Conservation (phyloP, 208 protist species). For the Wallacemonas sp. region DNA sequence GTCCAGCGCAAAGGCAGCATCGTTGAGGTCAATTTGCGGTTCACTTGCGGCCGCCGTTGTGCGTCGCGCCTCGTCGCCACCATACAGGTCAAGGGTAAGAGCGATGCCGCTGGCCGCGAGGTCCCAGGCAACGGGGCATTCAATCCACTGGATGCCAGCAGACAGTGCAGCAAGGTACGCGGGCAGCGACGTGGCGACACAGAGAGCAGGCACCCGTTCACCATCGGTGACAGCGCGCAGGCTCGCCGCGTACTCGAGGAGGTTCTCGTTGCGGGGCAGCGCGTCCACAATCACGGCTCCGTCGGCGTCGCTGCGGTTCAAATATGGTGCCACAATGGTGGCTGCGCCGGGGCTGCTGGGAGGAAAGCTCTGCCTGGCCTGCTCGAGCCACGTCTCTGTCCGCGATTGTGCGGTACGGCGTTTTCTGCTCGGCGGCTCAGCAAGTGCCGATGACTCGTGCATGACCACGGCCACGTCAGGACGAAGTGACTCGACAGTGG, state of each 20-base stretch:
- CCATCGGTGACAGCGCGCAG: conserved; percentile 8
- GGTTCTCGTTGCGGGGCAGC: conserved; percentile 40
- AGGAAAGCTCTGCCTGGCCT: too few relatives aligned
- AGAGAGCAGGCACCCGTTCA: conserved; percentile 30
- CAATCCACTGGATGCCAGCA: conserved; percentile 54
- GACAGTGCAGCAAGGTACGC: conserved; percentile 48
- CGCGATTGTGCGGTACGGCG: conserved; percentile 41
- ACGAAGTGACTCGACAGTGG: conserved; percentile 46
- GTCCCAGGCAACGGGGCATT: conserved; percentile 71
- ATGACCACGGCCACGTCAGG: conserved; percentile 52
- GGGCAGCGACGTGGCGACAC: conserved; percentile 42
- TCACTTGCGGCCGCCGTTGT: conserved; percentile 6
- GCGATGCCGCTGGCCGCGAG: conserved; percentile 80
- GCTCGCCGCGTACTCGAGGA: conserved; percentile 10
- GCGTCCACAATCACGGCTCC: conserved; percentile 32
- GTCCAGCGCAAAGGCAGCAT: conserved; percentile 59
- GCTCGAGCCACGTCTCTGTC: conserved; percentile 38
- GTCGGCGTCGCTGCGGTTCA: conserved; percentile 8
- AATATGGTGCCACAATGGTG: conserved; percentile 8
- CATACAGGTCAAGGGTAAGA: conserved; percentile 18
- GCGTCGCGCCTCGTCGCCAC: not conserved
- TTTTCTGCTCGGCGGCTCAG: conserved; percentile 41
- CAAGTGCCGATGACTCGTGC: conserved; percentile 58
- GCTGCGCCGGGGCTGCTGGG: too few relatives aligned
- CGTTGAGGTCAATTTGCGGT: conserved; percentile 75